Base-by-base conservation (phyloP, 2,329 filamentous ascomycete species). In the Hymenoscyphus fructigenus region DNA sequence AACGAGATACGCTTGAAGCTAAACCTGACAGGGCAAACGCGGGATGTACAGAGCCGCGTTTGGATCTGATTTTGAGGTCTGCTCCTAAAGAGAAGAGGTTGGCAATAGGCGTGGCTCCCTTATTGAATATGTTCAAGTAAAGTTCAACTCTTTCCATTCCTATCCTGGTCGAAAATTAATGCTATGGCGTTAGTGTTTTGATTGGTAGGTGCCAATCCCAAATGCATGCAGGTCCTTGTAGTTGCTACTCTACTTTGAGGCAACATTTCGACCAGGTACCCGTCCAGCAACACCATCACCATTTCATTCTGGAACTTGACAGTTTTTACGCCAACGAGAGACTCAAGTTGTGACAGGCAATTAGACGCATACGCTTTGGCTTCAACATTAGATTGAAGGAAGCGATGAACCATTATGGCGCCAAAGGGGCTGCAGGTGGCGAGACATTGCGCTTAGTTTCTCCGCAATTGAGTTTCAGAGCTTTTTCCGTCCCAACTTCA, bases 1-100 rank as follows among this genome's bases (percentile, higher is more conserved):
- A 59, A 59, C 32, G 47, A 59, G 47, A 59, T 28, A 32, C 29
- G 28, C 56, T 57, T 36, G 26, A 15, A 14, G 57, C 57, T 23
- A 15, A 26, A 34, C 44, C 20, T 50, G 20, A 50, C n/a, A 23
- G 44, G 10, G 44, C 6, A 20, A 50, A n/a, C 41, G 20, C 44
- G 20, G 9, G n/a, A 20, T 50, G n/a, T 50, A 12, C 34, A 36
- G 34, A 23, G 20, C 44, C n/a, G 44, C 44, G n/a, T 23, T 23
- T 23, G n/a, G 20, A 23, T 50, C 6, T 23, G 44, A 50, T 50
- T 50, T 23, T 9, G 20, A 7, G 1, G n/a, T n/a, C n/a, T 20
- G 9, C n/a, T 23, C 44, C n/a, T n/a, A n/a, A 17, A 28, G 23
- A 17, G 3, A 44, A 32, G 34, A 17, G 7, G 57, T 26, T 15